Evolutionary conservation across 192 early-diverging fungal genomes (phyloP), one percentile per base, ranked within the genome.

Genomic region (Entomortierella beljakovae): DNA sequence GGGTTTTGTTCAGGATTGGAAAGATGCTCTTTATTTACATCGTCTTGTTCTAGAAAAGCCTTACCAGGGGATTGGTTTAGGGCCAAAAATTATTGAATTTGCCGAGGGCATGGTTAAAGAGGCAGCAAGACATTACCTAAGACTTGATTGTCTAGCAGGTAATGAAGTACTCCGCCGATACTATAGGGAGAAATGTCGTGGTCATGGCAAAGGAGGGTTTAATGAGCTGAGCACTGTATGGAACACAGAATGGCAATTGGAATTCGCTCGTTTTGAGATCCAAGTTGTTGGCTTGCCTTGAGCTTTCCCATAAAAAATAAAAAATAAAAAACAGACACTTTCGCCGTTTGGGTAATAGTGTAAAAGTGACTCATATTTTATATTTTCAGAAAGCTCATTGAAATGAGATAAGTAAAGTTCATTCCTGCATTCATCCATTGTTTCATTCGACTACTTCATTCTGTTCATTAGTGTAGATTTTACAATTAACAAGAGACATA

Each of bases 1-100:
- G 16, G 60, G 29, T 5, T 59, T 33, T n/a, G 55, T 23, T 1
- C 28, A 57, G 0, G 61, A 62, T 26, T 77, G 74, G 74, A 68
- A 37, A n/a, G 74, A 77, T 35, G 74, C 74, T 0, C 10, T 77
- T 2, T 77, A 68, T 35, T 35, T 77, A 0, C 74, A 77, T 52
- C 74, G 74, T 0, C 66, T 77, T 6, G 54, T 77, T 1, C 11
- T 77, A 2, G 48, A 38, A 55, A 33, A 68, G n/a, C 60, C 40
- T 7, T 77, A 40, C 66, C 55, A 64, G 43, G 74, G 74, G 7
- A 10, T 38, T 25, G 74, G 61, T 0, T 16, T 77, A 5, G 64
- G 61, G 1, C 42, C 65, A 0, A 63, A 46, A 55, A 64, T 77
- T 20, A 23, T 77, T 31, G 53, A 34, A 22, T 77, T 69, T 64